Evolutionary conservation across 495 filamentous ascomycete species (phyloP).

Genomic region (Thozetella sp.): DNA sequence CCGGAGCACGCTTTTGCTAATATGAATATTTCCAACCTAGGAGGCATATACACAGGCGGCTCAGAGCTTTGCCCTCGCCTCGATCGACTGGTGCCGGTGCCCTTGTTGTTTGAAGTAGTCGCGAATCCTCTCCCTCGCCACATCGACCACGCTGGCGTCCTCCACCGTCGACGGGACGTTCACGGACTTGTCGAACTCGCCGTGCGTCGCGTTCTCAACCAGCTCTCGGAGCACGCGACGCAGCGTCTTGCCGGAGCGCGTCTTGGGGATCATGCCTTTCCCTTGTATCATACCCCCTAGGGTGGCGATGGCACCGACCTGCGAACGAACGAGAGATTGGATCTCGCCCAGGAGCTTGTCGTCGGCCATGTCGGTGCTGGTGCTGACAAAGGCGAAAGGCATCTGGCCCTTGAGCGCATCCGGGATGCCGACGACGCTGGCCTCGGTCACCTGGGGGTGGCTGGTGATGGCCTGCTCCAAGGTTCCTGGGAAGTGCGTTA

Average conservation of each 20-base stretch:
- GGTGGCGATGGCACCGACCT: slow-evolving; percentile 85
- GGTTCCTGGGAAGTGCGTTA: slow-evolving; percentile 48
- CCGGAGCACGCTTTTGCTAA: no score
- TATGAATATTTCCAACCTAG: no score
- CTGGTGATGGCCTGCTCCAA: slow-evolving; percentile 90
- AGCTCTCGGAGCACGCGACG: slow-evolving; percentile 79
- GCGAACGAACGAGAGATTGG: slow-evolving; percentile 68
- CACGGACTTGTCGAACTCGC: slow-evolving; percentile 49
- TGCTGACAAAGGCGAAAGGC: slow-evolving; percentile 85
- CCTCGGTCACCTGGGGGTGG: slow-evolving; percentile 77
- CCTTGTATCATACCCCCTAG: slow-evolving; percentile 84
- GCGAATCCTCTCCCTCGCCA: slow-evolving; percentile 45
- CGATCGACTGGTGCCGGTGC: slow-evolving; percentile 48
- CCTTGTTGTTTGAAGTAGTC: slow-evolving; percentile 50
- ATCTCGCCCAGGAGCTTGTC: slow-evolving; percentile 52
- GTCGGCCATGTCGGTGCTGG: slow-evolving; percentile 43
- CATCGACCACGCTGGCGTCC: slow-evolving; percentile 48
- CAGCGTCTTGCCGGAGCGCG: slow-evolving; percentile 84
- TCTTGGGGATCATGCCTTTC: slow-evolving; percentile 90
- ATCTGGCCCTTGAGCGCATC: slow-evolving; percentile 86
- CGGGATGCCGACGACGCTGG: slow-evolving; percentile 82
- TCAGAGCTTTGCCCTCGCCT: slow-evolving; percentile 62
- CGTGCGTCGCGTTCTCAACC: slow-evolving; percentile 66
- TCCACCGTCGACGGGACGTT: slow-evolving; percentile 57
- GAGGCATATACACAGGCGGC: no score